Evolutionary conservation across 163 green algal species (phyloP).

Genomic region (Prototheca cutis): DNA sequence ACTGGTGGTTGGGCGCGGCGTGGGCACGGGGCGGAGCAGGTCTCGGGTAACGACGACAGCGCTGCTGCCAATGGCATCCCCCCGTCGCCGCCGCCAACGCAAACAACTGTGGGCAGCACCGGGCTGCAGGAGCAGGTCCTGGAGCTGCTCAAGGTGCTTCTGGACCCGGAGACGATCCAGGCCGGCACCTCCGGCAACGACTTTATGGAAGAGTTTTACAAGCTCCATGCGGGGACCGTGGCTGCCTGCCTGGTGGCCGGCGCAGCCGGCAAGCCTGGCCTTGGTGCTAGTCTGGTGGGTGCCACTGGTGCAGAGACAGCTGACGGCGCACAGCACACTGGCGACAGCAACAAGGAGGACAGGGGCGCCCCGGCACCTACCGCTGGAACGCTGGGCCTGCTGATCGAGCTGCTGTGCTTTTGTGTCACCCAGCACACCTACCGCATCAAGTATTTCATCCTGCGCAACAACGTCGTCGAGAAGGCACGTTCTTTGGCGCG

Average conservation of each 20-base stretch:
- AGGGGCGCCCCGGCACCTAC: neutral
- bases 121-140: constrained; percentile 68
- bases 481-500: constrained; percentile 28
- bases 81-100: too few species aligned
- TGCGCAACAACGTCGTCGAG: constrained; percentile 64
- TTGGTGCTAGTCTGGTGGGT: neutral
- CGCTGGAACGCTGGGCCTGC: constrained; percentile 46
- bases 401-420: constrained; percentile 92
- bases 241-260: constrained; percentile 4
- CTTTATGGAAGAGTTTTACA: constrained; percentile 93
- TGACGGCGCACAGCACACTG: neutral
- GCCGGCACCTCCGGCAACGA: constrained; percentile 50
- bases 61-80: too few species aligned
- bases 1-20: too few species aligned
- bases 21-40: too few species aligned
- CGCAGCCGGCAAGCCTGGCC: neutral
- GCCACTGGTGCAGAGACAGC: neutral
- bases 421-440: constrained; percentile 84
- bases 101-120: too few species aligned
- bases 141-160: constrained; percentile 78
- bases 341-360: neutral
- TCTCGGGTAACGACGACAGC: too few species aligned
- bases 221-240: constrained; percentile 35
- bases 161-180: constrained; percentile 88
- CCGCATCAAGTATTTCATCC: constrained; percentile 81